A percentile compares a stretch with the other conserved stretches of the same genome.
These are phyloP conservation scores for Stellera chamaejasme DNA, from an alignment of 345 rosid species.

Conservation along the genomic window DNA sequence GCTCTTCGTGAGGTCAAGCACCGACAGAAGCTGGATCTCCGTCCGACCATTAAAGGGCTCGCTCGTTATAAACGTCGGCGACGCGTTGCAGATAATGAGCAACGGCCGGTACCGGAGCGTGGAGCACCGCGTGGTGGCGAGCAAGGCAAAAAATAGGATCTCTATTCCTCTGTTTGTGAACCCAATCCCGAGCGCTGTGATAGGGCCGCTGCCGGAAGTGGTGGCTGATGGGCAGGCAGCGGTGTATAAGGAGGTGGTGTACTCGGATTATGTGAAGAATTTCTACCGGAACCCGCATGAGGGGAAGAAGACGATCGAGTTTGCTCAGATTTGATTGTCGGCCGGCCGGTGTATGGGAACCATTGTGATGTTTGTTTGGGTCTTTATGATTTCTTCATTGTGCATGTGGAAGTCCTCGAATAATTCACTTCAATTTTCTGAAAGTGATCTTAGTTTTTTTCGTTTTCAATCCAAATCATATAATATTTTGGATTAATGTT, in stretches of 20 bases:
- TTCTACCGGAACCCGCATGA: conserved; percentile 40
- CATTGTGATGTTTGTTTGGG: too few species aligned
- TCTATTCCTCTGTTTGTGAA: conserved; percentile 45
- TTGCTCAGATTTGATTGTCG: conserved; percentile 8
- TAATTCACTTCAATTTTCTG: too few species aligned
- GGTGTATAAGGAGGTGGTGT: conserved; percentile 31
- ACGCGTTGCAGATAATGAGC: conserved; percentile 40
- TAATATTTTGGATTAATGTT: too few species aligned
- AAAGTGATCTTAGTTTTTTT: too few species aligned
- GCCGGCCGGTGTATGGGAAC: neutral
- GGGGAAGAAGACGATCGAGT: conserved; percentile 49
- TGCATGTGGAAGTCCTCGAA: too few species aligned
- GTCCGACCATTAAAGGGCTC: conserved; percentile 29
- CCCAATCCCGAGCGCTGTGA: conserved; percentile 31
- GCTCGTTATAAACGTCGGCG: conserved; percentile 33
- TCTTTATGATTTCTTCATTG: too few species aligned
- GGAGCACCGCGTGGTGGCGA: conserved; percentile 44
- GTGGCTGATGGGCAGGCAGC: conserved; percentile 38
- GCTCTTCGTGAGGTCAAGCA: conserved; percentile 37
- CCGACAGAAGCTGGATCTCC: conserved; percentile 30
- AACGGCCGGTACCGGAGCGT: conserved; percentile 55
- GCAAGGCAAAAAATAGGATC: conserved; percentile 38
- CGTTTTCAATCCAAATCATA: too few species aligned
- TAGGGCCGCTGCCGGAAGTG: conserved; percentile 38
- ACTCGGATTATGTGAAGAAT: conserved; percentile 43